These are phyloP conservation scores for Cercospora citrullina DNA, from an alignment of 2,329 filamentous ascomycete species.

Conservation along the genomic window DNA sequence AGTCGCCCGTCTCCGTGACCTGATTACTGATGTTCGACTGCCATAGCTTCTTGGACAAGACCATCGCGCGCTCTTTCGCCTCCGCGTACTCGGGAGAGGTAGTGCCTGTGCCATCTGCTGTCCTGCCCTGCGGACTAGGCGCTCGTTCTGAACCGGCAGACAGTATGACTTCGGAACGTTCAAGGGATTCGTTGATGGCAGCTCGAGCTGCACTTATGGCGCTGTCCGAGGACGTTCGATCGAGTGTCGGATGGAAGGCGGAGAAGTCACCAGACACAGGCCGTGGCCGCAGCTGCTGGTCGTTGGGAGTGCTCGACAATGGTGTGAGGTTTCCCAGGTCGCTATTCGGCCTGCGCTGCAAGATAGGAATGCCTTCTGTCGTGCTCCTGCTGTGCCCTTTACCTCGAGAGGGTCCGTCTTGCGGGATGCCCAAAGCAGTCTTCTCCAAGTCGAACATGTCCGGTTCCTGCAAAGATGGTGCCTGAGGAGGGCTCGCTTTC, in stretches of 20 bases:
- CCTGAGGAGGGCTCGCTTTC: constrained; percentile 50
- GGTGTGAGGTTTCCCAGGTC: constrained; percentile 46
- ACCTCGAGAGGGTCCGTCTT: constrained; percentile 7
- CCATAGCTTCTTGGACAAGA: constrained; percentile 82
- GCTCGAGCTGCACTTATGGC: constrained; percentile 49
- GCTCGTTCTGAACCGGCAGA: constrained; percentile 23
- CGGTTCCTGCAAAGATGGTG: constrained; percentile 62
- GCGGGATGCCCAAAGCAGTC: constrained; percentile 18
- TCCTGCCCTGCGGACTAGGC: constrained; percentile 27
- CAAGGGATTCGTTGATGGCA: constrained; percentile 40
- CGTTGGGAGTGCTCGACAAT: constrained; percentile 22
- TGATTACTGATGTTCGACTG: constrained; percentile 89
- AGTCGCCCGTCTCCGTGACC: constrained; percentile 87
- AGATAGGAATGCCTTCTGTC: constrained; percentile 28
- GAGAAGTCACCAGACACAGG: constrained; percentile 28
- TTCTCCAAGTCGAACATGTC: constrained; percentile 67
- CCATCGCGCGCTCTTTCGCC: constrained; percentile 78
- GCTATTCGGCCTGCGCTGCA: constrained; percentile 44
- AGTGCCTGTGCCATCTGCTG: constrained; percentile 47
- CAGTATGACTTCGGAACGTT: constrained; percentile 30
- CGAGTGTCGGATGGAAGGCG: constrained; percentile 32
- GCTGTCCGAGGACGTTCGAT: constrained; percentile 57
- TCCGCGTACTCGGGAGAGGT: constrained; percentile 72
- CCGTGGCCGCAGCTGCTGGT: constrained; percentile 20
- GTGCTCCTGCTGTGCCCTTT: constrained; percentile 33